Percentiles rank a stretch among this genome's conserved stretches.
Conservation (phyloP, 768 basidiomycete species). For the Panaeolus cyanescens region DNA sequence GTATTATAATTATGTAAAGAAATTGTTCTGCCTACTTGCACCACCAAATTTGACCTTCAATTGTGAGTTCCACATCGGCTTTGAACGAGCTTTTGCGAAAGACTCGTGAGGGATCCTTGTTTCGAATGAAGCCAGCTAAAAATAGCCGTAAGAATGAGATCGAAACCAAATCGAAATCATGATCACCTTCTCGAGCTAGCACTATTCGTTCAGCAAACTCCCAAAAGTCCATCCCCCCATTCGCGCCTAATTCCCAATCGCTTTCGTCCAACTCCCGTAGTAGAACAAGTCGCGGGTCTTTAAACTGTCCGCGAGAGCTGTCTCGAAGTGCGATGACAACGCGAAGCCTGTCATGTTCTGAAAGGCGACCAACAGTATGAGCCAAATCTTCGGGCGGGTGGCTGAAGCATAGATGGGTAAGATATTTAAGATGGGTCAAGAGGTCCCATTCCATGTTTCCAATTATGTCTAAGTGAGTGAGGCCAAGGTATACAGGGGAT, state of each 20-base stretch:
- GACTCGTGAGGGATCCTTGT: no score
- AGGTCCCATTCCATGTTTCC: no score
- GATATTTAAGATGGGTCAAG: neutral
- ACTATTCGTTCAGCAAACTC: neutral
- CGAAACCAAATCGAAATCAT: neutral
- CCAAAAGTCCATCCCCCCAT: neutral
- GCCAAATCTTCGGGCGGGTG: neutral
- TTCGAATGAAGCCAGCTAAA: neutral
- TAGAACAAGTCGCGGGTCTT: neutral
- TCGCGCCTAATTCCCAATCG: neutral
- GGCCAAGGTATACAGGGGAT: no score
- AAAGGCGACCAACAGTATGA: neutral
- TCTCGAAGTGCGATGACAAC: neutral
- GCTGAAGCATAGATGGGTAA: neutral
- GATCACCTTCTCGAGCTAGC: neutral
- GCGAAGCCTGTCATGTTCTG: neutral
- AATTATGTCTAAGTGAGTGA: no score
- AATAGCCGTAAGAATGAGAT: neutral
- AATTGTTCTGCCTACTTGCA: no score
- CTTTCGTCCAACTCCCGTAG: neutral
- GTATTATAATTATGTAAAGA: no score
- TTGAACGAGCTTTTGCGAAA: no score
- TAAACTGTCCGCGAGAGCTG: neutral
- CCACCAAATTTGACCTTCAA: no score
- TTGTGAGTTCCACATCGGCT: no score